A percentile compares a stretch with the other conserved stretches of the same genome.
Evolutionary conservation across 2,329 filamentous ascomycete genomes (phyloP).

Genomic region (Fusarium sp.): DNA sequence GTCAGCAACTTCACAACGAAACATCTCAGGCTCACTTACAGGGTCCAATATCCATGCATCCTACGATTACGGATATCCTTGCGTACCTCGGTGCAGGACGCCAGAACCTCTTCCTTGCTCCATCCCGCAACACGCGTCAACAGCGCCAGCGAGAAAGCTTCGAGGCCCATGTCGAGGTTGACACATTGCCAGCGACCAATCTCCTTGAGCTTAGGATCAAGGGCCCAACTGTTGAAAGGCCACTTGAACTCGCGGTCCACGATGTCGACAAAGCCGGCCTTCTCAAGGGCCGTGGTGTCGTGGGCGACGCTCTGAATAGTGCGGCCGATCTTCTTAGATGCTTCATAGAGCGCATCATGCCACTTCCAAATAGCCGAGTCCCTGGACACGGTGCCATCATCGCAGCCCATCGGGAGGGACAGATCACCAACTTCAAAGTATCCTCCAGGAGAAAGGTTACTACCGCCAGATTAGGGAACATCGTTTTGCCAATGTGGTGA

Average conservation of each 20-base stretch:
- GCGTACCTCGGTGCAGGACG: slow-evolving; percentile 39
- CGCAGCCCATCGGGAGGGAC: slow-evolving; percentile 25
- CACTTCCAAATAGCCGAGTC: slow-evolving; percentile 40
- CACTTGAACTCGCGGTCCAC: slow-evolving; percentile 58
- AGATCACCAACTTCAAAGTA: slow-evolving; percentile 42
- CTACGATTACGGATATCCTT: slow-evolving; percentile 41
- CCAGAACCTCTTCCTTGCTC: slow-evolving; percentile 41
- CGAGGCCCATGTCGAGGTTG: slow-evolving; percentile 42
- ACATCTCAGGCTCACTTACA: slow-evolving; percentile 18
- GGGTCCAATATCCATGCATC: slow-evolving; percentile 45
- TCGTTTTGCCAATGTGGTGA: rapidly evolving
- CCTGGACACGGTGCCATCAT: slow-evolving; percentile 35
- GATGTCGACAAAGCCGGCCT: slow-evolving; percentile 65
- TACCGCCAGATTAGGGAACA: background rate
- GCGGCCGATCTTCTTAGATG: slow-evolving; percentile 44
- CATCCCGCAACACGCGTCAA: slow-evolving; percentile 44
- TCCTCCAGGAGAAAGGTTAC: slow-evolving; percentile 37
- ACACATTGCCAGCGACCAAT: slow-evolving; percentile 51
- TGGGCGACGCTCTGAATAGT: slow-evolving; percentile 39
- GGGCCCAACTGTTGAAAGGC: slow-evolving; percentile 62
- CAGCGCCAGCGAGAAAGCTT: slow-evolving; percentile 44
- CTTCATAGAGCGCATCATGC: slow-evolving; percentile 41
- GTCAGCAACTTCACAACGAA: background rate
- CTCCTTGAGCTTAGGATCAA: slow-evolving; percentile 60
- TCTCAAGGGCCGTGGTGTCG: slow-evolving; percentile 50